A percentile compares a stretch with the other conserved stretches of the same genome.
phyloP scores from a whole-genome alignment of 2,329 filamentous ascomycete species.

The Epicoccum sorghinum region DNA sequence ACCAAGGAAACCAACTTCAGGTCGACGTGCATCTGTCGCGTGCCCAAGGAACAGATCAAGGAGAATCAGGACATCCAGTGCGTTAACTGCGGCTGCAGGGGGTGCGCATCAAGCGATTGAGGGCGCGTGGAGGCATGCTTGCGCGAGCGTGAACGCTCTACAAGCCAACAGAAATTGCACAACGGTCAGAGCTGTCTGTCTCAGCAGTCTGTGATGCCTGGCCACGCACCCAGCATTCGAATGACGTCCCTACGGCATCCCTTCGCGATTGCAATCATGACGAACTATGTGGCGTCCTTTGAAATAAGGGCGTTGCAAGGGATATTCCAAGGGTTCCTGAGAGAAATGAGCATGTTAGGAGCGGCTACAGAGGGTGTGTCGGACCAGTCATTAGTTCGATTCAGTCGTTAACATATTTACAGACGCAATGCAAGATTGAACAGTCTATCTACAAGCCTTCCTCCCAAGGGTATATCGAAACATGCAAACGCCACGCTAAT shows the following conservation, averaged over 20 bases:
- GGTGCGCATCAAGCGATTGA: slow-evolving; percentile 85
- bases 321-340: no score
- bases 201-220: background rate
- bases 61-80: slow-evolving; percentile 91
- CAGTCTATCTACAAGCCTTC: slow-evolving; percentile 19
- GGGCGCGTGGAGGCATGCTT: background rate
- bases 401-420: slow-evolving; percentile 33
- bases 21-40: slow-evolving; percentile 94
- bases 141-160: background rate
- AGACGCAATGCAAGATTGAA: slow-evolving; percentile 27
- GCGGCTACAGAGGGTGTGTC: slow-evolving; percentile 27
- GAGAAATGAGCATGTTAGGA: background rate
- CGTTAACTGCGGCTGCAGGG: slow-evolving; percentile 91
- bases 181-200: background rate
- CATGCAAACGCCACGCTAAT: slow-evolving; percentile 17
- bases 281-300: background rate
- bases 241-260: no score
- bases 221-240: background rate
- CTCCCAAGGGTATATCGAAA: slow-evolving; percentile 27
- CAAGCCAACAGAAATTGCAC: background rate
- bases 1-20: slow-evolving; percentile 99
- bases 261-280: background rate
- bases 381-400: slow-evolving; percentile 22
- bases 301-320: no score
- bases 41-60: slow-evolving; percentile 87